Conservation (phyloP, 441 rosid genomes). For the Bruguiera hainesii region DNA sequence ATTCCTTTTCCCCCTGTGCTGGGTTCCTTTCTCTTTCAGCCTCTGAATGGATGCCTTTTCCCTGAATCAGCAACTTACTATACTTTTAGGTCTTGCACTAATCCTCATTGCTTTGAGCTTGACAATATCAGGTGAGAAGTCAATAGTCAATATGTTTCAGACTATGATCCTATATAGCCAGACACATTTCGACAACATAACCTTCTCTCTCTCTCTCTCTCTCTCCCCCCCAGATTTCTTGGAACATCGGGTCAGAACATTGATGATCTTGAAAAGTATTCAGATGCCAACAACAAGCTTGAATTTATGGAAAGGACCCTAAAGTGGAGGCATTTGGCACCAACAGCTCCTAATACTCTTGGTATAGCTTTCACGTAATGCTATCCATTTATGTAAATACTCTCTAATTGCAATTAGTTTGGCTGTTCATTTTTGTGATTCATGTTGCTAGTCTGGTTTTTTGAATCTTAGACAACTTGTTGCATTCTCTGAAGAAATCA, state of each 20-base stretch:
- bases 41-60: constrained; percentile 84
- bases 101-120: constrained; percentile 94
- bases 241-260: constrained; percentile 99
- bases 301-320: constrained; percentile 92
- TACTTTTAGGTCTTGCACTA: constrained; percentile 87
- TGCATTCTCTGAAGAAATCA: neutral
- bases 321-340: constrained; percentile 96
- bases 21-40: constrained; percentile 47
- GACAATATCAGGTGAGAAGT: constrained; percentile 65
- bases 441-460: neutral
- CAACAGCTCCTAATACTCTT: constrained; percentile 94
- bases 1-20: constrained; percentile 8
- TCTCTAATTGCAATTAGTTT: constrained; percentile 3
- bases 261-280: constrained; percentile 84
- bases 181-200: constrained; percentile 13
- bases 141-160: constrained; percentile 4
- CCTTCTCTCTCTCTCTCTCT: constrained; percentile 5
- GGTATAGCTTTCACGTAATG: constrained; percentile 35
- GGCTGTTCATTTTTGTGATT: neutral
- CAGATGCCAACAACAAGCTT: constrained; percentile 70
- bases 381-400: neutral
- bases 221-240: constrained; percentile 61
- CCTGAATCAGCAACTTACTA: constrained; percentile 84
- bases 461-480: neutral
- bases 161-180: neutral